Percentiles rank a stretch among this genome's conserved stretches.
Conservation (phyloP, 345 rosid species). For the Eucalyptus erythrocorys region DNA sequence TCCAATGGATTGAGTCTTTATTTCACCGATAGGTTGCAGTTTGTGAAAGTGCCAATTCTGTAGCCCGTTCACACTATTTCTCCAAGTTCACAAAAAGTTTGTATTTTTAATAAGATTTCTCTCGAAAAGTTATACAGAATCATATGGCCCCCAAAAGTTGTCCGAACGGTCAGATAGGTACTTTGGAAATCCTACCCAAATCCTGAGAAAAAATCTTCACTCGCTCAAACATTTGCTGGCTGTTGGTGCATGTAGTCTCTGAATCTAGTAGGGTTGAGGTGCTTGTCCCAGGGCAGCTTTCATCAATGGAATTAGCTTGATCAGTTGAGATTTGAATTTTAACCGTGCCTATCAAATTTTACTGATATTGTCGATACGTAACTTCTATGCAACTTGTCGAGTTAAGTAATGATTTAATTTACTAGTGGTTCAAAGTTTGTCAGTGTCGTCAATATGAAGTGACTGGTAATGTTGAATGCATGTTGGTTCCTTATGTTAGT, state of each 20-base stretch:
- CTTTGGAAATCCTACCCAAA: constrained; percentile 24
- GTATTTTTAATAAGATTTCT: no score
- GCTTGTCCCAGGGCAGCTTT: constrained; percentile 14
- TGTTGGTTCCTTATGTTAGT: not conserved
- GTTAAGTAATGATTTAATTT: not conserved
- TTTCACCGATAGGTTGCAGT: not conserved
- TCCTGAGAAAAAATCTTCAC: constrained; percentile 34
- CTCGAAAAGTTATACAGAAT: no score
- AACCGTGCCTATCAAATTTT: not conserved
- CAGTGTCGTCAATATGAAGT: not conserved
- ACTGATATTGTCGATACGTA: not conserved
- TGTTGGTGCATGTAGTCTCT: constrained; percentile 8
- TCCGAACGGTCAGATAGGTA: not conserved
- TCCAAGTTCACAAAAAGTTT: no score
- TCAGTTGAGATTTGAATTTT: not conserved
- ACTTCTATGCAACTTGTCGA: not conserved
- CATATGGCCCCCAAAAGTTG: not conserved
- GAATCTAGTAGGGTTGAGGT: constrained; percentile 9
- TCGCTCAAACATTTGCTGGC: constrained; percentile 24
- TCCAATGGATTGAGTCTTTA: not conserved
- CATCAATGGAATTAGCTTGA: not conserved
- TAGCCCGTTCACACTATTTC: not conserved
- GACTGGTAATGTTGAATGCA: not conserved
- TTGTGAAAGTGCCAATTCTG: not conserved
- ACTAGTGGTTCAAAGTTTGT: not conserved